A percentile compares a stretch with the other conserved stretches of the same genome.
phyloP scores from a whole-genome alignment of 176 grass and related monocot genomes.

The Avena atlantica region DNA sequence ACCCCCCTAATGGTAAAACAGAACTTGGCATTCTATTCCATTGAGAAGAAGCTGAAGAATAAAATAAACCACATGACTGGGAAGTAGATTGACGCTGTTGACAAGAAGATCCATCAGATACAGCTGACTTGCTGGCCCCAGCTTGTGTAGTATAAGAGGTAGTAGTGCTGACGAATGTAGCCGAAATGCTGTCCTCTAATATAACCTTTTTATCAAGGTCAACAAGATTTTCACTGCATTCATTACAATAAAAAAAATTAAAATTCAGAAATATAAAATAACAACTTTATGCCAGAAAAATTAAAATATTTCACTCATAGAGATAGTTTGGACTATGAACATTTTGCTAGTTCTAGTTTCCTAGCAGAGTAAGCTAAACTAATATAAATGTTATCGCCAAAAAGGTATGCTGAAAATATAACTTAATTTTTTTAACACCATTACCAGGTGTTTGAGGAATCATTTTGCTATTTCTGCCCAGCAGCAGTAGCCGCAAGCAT shows the following conservation, averaged over 20 bases:
- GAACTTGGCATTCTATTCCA: conserved; percentile 41
- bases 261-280: conserved; percentile 37
- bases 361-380: conserved; percentile 11
- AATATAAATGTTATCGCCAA: neutral
- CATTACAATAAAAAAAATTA: conserved; percentile 33
- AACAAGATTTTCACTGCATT: conserved; percentile 50
- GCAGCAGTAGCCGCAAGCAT: conserved; percentile 19
- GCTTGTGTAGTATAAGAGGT: conserved; percentile 32
- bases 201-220: conserved; percentile 37
- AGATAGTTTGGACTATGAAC: conserved; percentile 2
- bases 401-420: conserved; percentile 9
- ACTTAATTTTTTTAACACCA: neutral
- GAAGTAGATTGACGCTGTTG: conserved; percentile 54
- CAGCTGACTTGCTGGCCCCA: conserved; percentile 36
- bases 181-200: conserved; percentile 44
- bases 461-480: conserved; percentile 10
- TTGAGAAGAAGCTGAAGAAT: conserved; percentile 43
- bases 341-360: conserved; percentile 20
- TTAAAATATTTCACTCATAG: neutral
- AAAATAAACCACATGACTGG: conserved; percentile 52
- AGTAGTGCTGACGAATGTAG: conserved; percentile 40
- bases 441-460: conserved; percentile 26
- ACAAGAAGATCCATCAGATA: conserved; percentile 55
- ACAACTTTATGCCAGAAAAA: conserved; percentile 22
- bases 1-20: conserved; percentile 34